A percentile compares a stretch with the other conserved stretches of the same genome.
Conservation (phyloP, 2,329 filamentous ascomycete genomes). For the Pseudogymnoascus sp. region DNA sequence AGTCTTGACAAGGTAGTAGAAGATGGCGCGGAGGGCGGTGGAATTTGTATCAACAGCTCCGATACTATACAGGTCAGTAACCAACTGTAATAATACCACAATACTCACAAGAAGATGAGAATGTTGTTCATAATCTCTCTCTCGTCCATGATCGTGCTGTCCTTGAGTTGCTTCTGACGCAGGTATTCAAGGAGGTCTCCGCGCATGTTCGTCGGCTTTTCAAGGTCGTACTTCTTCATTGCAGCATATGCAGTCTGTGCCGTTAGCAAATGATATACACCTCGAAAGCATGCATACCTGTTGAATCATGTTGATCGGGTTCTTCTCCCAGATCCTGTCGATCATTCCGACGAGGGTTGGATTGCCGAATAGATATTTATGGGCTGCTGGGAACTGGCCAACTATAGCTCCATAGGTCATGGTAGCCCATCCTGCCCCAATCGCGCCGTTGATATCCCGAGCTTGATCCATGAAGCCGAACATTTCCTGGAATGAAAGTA, state of each 20-base stretch:
- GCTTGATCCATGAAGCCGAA: constrained; percentile 14
- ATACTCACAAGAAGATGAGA: not conserved
- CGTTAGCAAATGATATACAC: not conserved
- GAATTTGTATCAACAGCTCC: constrained; percentile 16
- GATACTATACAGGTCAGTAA: not conserved
- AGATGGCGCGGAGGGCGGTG: constrained; percentile 12
- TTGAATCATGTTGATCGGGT: constrained; percentile 4
- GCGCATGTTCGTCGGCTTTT: not conserved
- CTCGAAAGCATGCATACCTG: not conserved
- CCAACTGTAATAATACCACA: too few relatives aligned
- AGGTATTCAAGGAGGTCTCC: not conserved
- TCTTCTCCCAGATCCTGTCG: not conserved
- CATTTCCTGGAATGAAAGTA: constrained; percentile 9
- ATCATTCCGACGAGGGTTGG: not conserved
- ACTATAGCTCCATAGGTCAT: constrained; percentile 4
- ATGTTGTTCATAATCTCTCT: not conserved
- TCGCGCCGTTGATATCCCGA: constrained; percentile 11
- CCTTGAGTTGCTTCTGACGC: not conserved
- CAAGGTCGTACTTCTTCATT: not conserved
- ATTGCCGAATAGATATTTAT: constrained; percentile 10
- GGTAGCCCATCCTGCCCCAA: not conserved
- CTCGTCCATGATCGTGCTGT: not conserved
- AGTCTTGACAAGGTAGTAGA: constrained; percentile 15
- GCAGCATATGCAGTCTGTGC: not conserved
- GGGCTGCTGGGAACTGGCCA: constrained; percentile 6